Evolutionary conservation across 179 eudicot species (phyloP).

Genomic region (Amaranthus tricolor): DNA sequence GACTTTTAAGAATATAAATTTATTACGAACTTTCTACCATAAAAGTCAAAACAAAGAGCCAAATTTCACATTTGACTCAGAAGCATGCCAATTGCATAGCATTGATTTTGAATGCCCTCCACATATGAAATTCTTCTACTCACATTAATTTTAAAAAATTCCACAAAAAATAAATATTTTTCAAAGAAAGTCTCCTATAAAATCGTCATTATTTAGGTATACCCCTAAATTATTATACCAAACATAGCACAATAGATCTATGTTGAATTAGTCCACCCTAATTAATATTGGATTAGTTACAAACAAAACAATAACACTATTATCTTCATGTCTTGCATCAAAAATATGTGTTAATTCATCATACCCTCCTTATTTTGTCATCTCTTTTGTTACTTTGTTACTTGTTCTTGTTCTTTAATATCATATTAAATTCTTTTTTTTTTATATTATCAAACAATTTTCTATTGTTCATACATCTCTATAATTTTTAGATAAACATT

Average conservation of each 20-base stretch:
- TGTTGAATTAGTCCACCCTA: constrained; percentile 10
- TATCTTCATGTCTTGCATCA: constrained; percentile 13
- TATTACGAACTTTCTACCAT: too few species aligned
- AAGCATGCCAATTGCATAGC: too few species aligned
- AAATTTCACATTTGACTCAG: too few species aligned
- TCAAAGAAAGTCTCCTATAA: background rate
- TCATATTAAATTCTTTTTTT: background rate
- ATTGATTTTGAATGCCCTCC: too few species aligned
- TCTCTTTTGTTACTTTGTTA: constrained; percentile 13
- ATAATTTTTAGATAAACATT: constrained; percentile 26
- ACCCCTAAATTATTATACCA: constrained; percentile 1
- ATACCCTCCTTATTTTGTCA: constrained; percentile 5
- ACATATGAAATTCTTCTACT: background rate
- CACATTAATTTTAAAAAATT: background rate
- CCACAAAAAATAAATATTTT: background rate
- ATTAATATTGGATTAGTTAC: constrained; percentile 29
- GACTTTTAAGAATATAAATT: too few species aligned
- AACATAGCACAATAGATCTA: constrained; percentile 1
- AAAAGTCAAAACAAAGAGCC: too few species aligned
- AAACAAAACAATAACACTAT: constrained; percentile 5
- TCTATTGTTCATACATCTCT: background rate
- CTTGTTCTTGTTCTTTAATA: constrained; percentile 7
- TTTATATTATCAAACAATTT: background rate
- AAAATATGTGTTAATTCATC: constrained; percentile 21
- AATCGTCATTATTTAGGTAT: constrained; percentile 1